These are phyloP conservation scores for Zygoascus biomembranicola DNA, from an alignment of 805 yeast genomes.

Conservation along the genomic window DNA sequence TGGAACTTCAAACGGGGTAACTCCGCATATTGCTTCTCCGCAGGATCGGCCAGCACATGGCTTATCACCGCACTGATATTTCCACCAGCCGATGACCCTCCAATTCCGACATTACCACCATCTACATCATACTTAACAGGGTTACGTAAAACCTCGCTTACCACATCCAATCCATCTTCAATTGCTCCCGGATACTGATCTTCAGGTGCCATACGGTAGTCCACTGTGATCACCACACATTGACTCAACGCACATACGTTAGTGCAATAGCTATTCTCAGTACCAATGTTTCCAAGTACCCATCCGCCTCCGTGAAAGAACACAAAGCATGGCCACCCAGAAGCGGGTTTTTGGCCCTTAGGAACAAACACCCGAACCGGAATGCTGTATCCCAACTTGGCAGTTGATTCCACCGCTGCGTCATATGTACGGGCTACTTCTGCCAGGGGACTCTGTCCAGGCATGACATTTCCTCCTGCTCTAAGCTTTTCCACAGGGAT, in stretches of 20 bases:
- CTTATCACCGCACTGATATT: slow-evolving; percentile 24
- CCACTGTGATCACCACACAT: slow-evolving; percentile 37
- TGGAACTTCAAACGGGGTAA: slow-evolving; percentile 34
- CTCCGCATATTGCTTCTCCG: slow-evolving; percentile 16
- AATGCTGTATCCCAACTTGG: slow-evolving; percentile 24
- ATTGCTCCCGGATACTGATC: slow-evolving; percentile 40
- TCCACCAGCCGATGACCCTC: slow-evolving; percentile 42
- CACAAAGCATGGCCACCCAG: slow-evolving; percentile 33
- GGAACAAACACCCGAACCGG: slow-evolving; percentile 33
- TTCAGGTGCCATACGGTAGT: slow-evolving; percentile 45
- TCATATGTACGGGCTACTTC: neutral
- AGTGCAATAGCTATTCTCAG: slow-evolving; percentile 37
- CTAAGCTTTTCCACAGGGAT: slow-evolving; percentile 28
- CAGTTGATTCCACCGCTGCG: neutral
- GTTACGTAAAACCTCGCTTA: slow-evolving; percentile 5
- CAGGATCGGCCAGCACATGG: slow-evolving; percentile 21
- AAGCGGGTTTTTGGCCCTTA: slow-evolving; percentile 23
- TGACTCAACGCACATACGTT: slow-evolving; percentile 31
- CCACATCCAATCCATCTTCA: slow-evolving; percentile 34
- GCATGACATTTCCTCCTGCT: slow-evolving; percentile 34
- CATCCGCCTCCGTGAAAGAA: slow-evolving; percentile 41
- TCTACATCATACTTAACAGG: slow-evolving; percentile 7
- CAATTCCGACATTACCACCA: slow-evolving; percentile 29
- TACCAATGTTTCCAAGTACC: slow-evolving; percentile 33
- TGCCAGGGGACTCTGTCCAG: slow-evolving; percentile 33